Percentiles rank a stretch among this genome's conserved stretches.
phyloP scores from a whole-genome alignment of 2,329 filamentous ascomycete species.

The Penicillium psychrosexuale region DNA sequence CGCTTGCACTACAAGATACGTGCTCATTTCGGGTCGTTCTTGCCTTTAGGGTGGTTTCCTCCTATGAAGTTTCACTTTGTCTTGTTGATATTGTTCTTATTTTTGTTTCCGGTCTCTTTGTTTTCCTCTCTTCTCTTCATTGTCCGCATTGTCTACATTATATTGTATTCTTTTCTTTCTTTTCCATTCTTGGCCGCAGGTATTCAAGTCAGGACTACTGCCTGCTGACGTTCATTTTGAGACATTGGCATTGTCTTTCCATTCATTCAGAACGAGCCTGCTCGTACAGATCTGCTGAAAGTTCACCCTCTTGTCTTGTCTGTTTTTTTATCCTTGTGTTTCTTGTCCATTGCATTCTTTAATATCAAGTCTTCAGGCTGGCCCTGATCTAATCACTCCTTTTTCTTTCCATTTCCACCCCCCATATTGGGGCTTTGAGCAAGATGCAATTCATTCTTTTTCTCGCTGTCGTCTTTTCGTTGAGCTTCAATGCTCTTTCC shows the following conservation, averaged over 20 bases:
- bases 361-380: constrained; percentile 4
- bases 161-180: background rate
- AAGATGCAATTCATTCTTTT: constrained; percentile 31
- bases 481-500: constrained; percentile 34
- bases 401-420: constrained; percentile 2
- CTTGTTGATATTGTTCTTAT: background rate
- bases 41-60: background rate
- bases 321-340: background rate
- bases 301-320: background rate
- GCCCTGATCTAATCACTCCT: constrained; percentile 17
- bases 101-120: background rate
- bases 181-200: constrained; percentile 7
- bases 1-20: constrained; percentile 1
- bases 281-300: background rate
- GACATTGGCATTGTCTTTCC: constrained; percentile 7
- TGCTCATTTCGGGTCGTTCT: background rate
- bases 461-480: constrained; percentile 28
- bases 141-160: background rate
- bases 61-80: constrained; percentile 4
- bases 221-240: constrained; percentile 3
- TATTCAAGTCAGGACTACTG: constrained; percentile 21
- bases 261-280: background rate
- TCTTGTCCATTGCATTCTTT: constrained; percentile 1
- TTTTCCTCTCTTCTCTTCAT: background rate
- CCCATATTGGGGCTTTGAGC: background rate